A percentile compares a stretch with the other conserved stretches of the same genome.
Conservation (phyloP, 306 rosid genomes). For the Lablab purpureus region DNA sequence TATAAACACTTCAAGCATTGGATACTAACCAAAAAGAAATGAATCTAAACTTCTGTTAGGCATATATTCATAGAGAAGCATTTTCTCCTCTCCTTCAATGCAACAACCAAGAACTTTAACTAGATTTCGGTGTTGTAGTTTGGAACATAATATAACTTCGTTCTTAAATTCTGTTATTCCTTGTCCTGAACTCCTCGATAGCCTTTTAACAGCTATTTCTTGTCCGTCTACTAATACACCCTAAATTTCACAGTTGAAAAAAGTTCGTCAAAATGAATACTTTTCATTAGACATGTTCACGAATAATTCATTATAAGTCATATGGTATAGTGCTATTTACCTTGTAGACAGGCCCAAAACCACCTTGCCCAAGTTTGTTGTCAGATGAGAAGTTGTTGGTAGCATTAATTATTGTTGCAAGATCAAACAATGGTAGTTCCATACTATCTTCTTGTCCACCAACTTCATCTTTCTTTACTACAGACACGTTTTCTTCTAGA, state of each 20-base stretch:
- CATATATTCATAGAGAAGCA: slow-evolving; percentile 46
- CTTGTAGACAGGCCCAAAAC: slow-evolving; percentile 66
- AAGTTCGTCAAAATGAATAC: background rate
- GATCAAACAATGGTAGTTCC: slow-evolving; percentile 57
- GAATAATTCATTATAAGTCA: background rate
- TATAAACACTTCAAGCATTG: background rate
- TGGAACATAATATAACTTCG: slow-evolving; percentile 26
- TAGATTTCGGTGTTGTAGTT: slow-evolving; percentile 42
- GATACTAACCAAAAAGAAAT: slow-evolving; percentile 50
- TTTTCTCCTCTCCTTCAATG: slow-evolving; percentile 28
- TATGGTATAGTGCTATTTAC: slow-evolving; percentile 35
- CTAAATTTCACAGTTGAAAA: background rate
- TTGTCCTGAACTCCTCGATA: slow-evolving; percentile 9
- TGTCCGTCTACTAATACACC: slow-evolving; percentile 11
- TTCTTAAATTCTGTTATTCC: slow-evolving; percentile 38
- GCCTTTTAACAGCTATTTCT: slow-evolving; percentile 36
- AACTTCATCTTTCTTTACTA: background rate
- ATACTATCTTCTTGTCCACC: slow-evolving; percentile 37
- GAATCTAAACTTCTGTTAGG: slow-evolving; percentile 49
- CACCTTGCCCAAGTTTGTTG: slow-evolving; percentile 65
- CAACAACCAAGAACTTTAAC: slow-evolving; percentile 43
- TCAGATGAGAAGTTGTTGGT: slow-evolving; percentile 55
- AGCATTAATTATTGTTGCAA: slow-evolving; percentile 49
- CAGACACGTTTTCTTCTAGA: background rate
- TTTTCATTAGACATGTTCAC: background rate